Evolutionary conservation across 805 yeast species (phyloP).

Genomic region (Scheffersomyces stipitis): DNA sequence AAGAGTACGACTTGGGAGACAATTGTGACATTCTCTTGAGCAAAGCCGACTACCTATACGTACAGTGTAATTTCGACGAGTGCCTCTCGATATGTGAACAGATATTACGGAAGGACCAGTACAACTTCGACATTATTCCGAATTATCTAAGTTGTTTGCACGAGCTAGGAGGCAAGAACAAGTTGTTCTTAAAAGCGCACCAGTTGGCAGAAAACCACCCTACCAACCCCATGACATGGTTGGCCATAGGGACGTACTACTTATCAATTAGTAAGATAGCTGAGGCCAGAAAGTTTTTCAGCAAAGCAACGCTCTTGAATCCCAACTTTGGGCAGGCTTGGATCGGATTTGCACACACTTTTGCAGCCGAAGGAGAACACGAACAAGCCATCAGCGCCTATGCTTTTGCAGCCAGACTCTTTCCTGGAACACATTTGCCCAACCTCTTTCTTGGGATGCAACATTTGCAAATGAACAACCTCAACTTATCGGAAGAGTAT

Average conservation of each 20-base stretch:
- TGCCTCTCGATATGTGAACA: conserved; percentile 74
- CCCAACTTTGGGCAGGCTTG: conserved; percentile 94
- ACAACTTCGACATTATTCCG: conserved; percentile 71
- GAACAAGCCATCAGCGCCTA: conserved; percentile 98
- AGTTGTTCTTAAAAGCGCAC: conserved; percentile 77
- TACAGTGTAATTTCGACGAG: conserved; percentile 75
- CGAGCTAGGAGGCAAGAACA: conserved; percentile 81
- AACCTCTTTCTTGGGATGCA: conserved; percentile 94
- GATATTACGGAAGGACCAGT: conserved; percentile 58
- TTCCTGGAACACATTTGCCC: conserved; percentile 90
- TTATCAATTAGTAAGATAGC: conserved; percentile 66
- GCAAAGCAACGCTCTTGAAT: conserved; percentile 82
- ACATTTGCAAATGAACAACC: conserved; percentile 82
- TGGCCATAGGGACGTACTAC: conserved; percentile 90
- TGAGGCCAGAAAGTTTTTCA: conserved; percentile 85
- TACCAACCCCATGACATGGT: conserved; percentile 80
- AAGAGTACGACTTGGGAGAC: conserved; percentile 68
- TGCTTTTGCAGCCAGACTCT: conserved; percentile 89
- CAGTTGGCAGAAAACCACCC: conserved; percentile 85
- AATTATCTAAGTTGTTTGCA: conserved; percentile 79
- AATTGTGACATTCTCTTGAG: conserved; percentile 70
- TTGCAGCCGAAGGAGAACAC: conserved; percentile 97
- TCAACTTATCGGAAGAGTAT: conserved; percentile 83
- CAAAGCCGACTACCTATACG: conserved; percentile 66
- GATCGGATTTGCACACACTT: conserved; percentile 98